Evolutionary conservation across 768 basidiomycete genomes (phyloP).

Genomic region (Auricularia sp.): DNA sequence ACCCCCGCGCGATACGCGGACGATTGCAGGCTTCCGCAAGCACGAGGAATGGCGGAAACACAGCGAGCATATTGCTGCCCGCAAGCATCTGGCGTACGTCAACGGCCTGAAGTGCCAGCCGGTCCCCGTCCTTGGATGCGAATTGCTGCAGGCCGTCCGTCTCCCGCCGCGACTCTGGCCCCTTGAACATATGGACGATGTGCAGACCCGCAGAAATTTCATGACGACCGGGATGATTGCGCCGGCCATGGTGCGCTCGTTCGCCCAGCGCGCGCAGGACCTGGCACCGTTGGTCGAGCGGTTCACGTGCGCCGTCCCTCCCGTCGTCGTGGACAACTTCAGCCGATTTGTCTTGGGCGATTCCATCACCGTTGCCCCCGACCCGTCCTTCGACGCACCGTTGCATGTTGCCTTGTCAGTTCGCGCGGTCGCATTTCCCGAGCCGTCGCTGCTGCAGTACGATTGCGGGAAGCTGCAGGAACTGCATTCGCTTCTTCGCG

Average conservation of each 20-base stretch:
- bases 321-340: constrained; percentile 66
- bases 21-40: constrained; percentile 57
- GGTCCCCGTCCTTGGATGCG: constrained; percentile 25
- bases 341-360: constrained; percentile 37
- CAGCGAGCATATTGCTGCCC: constrained; percentile 39
- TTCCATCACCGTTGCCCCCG: too few species aligned
- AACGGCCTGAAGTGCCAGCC: constrained; percentile 59
- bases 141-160: constrained; percentile 19
- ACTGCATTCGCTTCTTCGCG: constrained; percentile 65
- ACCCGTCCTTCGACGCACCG: constrained; percentile 43
- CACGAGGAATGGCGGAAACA: constrained; percentile 37
- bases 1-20: constrained; percentile 65
- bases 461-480: constrained; percentile 94
- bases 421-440: constrained; percentile 88
- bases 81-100: constrained; percentile 61
- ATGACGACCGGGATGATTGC: constrained; percentile 32
- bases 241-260: constrained; percentile 52
- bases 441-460: constrained; percentile 80
- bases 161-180: constrained; percentile 45
- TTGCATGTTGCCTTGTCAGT: constrained; percentile 71
- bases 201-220: constrained; percentile 16
- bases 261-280: constrained; percentile 44
- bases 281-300: constrained; percentile 45
- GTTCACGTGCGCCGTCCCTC: constrained; percentile 75
- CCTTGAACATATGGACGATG: constrained; percentile 6